Evolutionary conservation across 2,329 filamentous ascomycete genomes (phyloP).

Genomic region (Aphanoascus verrucosus): DNA sequence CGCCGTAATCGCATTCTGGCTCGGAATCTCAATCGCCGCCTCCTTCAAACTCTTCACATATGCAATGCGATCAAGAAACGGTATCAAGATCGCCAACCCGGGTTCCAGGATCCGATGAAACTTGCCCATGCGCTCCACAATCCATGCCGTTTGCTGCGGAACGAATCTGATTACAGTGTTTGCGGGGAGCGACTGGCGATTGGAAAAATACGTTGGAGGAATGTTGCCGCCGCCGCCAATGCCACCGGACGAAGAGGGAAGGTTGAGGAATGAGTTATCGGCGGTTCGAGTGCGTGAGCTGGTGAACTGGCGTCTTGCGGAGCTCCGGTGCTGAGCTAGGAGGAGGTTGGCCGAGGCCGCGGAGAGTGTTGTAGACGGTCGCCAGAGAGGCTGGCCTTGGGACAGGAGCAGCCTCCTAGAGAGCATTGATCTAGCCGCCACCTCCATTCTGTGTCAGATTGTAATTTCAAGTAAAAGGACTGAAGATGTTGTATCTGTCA

Average conservation of each 20-base stretch:
- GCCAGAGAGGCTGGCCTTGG: background rate
- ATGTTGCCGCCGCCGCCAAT: slow-evolving; percentile 22
- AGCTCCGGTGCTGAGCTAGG: background rate
- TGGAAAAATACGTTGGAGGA: slow-evolving; percentile 66
- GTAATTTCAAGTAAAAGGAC: background rate
- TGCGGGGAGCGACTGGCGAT: slow-evolving; percentile 59
- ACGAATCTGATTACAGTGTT: slow-evolving; percentile 96
- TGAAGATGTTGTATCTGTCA: background rate
- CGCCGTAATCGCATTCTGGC: slow-evolving; percentile 93
- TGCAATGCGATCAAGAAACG: slow-evolving; percentile 87
- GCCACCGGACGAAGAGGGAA: slow-evolving; percentile 14
- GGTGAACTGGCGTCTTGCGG: slow-evolving; percentile 1
- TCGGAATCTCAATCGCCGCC: slow-evolving; percentile 89
- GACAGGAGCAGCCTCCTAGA: slow-evolving; percentile 26
- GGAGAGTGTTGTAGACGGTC: background rate
- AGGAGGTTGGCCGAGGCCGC: background rate
- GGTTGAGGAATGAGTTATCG: slow-evolving; percentile 17
- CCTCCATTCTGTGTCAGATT: slow-evolving; percentile 25
- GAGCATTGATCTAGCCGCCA: slow-evolving; percentile 25
- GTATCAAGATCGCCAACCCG: slow-evolving; percentile 76
- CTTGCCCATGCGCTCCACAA: slow-evolving; percentile 98
- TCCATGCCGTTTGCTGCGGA: slow-evolving; percentile 98
- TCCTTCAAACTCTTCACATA: slow-evolving; percentile 98
- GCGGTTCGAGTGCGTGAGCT: slow-evolving; percentile 19
- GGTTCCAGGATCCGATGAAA: slow-evolving; percentile 90